Evolutionary conservation across 768 basidiomycete species (phyloP), one percentile per base, ranked within the genome.

Genomic region (Termitomyces sp.): DNA sequence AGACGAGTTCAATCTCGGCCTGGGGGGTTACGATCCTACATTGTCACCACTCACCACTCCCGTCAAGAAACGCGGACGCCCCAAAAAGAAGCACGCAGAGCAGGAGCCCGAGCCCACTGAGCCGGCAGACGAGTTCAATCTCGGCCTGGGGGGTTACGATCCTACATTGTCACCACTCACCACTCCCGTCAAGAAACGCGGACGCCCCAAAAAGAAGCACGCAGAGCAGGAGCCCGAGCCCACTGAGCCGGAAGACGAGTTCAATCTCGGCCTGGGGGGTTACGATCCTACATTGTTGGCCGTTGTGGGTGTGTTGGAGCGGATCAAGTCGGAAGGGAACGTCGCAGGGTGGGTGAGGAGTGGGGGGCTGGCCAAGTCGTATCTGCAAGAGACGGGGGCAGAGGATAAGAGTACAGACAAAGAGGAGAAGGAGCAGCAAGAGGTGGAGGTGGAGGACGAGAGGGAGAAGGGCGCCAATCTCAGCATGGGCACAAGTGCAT

Each of bases 271-370:
- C 0, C 21, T 39, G 37, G 56, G 49, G 3, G 59, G 64, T 14
- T 77, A 75, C 63, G 89, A 90, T 66, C 70, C 72, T 46, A 85
- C 78, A 0, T 73, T 88, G 12, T 76, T 91, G 1, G 86, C 85
- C 0, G 78, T 89, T 11, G 71, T 89, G 14, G 89, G 89, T 8
- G 72, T 90, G 14, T 69, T 91, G 23, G 85, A 88, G 46, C 73
- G 70, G 14, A 59, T 85, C 14, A 85, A 83, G 66, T 52, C 62
- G 47, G 81, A 89, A 68, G 74, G 70, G 54, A 89, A 86, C 60
- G 79, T 90, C 23, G 82, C 86, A 0, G 81, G 76, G 19, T 90
- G 89, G 89, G 75, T 89, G 54, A 27, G 51, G 30, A 19, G 41
- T 19, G 46, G 46, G 19, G 46, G 46, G 7, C 19, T 47, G 3